Percentiles rank a stretch among this genome's conserved stretches.
Conservation (phyloP, 2,329 filamentous ascomycete genomes). For the Fusarium gaditjirri region DNA sequence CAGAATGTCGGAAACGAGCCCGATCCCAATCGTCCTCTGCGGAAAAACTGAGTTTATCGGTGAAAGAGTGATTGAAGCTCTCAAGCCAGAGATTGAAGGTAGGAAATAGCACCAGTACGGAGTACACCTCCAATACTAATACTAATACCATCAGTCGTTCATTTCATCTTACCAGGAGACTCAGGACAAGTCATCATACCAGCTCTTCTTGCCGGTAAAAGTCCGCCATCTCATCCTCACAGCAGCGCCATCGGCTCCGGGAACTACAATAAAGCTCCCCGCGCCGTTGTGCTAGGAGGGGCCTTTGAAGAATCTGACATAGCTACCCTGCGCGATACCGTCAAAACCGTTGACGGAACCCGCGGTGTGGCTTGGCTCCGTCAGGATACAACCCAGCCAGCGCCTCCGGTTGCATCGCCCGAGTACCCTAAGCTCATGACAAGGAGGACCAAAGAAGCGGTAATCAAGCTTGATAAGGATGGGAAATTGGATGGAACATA, state of each 20-base stretch:
- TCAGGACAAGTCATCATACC: slow-evolving; percentile 22
- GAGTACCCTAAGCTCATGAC: slow-evolving; percentile 27
- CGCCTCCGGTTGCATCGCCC: slow-evolving; percentile 16
- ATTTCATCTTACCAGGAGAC: slow-evolving; percentile 24
- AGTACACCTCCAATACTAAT: background rate
- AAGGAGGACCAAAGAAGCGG: slow-evolving; percentile 21
- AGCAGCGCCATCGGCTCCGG: slow-evolving; percentile 11
- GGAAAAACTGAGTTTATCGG: slow-evolving; percentile 29
- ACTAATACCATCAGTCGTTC: slow-evolving; percentile 2
- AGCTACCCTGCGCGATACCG: background rate
- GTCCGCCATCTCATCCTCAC: background rate
- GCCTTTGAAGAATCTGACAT: slow-evolving; percentile 23
- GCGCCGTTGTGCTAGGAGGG: slow-evolving; percentile 10
- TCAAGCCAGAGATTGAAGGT: slow-evolving; percentile 33
- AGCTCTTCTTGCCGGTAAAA: background rate
- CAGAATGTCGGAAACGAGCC: background rate
- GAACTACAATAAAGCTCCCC: background rate
- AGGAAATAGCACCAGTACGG: background rate
- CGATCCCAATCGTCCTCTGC: slow-evolving; percentile 28
- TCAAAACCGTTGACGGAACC: background rate
- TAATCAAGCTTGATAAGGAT: slow-evolving; percentile 2
- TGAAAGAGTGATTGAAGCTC: slow-evolving; percentile 1
- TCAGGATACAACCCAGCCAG: slow-evolving; percentile 6
- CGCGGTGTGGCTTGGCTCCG: slow-evolving; percentile 21
- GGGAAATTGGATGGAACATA: slow-evolving; percentile 13